Evolutionary conservation across 495 filamentous ascomycete genomes (phyloP).

Genomic region (Penicillium coffeae): DNA sequence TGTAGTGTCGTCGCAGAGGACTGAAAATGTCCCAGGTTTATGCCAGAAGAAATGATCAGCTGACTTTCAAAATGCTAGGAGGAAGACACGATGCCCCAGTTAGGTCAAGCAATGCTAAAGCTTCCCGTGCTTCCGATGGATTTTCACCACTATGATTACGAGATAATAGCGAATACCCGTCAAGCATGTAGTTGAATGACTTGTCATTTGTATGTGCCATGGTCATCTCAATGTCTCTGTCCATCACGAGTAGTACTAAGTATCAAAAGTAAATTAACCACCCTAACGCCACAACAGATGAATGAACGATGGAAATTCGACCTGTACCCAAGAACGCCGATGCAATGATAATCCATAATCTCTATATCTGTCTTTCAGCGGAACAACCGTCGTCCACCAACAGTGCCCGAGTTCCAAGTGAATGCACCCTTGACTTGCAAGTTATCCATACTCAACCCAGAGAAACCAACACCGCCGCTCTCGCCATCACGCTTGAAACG

Average conservation of each 20-base stretch:
- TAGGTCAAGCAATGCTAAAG: no score
- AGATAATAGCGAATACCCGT: no score
- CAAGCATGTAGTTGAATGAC: neutral
- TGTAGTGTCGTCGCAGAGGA: no score
- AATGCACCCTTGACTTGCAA: constrained; percentile 60
- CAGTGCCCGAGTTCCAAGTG: constrained; percentile 47
- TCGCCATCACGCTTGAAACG: constrained; percentile 64
- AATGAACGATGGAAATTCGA: neutral
- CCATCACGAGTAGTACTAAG: no score
- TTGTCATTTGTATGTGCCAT: neutral
- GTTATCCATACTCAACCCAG: constrained; percentile 67
- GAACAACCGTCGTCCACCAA: constrained; percentile 60
- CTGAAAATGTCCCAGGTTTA: no score
- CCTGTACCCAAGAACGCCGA: constrained; percentile 3
- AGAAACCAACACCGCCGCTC: constrained; percentile 68
- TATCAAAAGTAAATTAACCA: no score
- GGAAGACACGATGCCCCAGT: no score
- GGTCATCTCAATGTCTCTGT: neutral
- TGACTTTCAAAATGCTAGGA: no score
- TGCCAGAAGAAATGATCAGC: no score
- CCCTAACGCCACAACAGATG: no score
- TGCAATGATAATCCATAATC: constrained; percentile 8
- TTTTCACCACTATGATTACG: no score
- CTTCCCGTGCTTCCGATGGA: no score
- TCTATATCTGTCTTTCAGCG: constrained; percentile 34